Conservation (phyloP, 306 rosid genomes). For the Pterocarpus macrocarpus region DNA sequence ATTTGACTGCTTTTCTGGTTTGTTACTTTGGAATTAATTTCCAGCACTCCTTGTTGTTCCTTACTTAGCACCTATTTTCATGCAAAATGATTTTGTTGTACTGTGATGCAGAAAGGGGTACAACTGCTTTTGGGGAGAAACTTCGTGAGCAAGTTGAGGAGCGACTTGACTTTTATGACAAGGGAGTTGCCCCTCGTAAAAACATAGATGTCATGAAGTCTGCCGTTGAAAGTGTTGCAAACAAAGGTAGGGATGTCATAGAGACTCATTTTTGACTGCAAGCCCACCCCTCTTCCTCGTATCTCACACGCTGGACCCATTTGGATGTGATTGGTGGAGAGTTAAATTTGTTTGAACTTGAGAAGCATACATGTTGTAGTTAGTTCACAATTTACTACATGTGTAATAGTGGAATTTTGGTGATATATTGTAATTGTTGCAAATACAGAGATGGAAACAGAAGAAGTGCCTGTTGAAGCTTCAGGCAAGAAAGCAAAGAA, state of each 20-base stretch:
- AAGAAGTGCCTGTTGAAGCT: slow-evolving; percentile 58
- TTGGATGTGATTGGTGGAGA: not conserved
- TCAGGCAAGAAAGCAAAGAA: slow-evolving; percentile 81
- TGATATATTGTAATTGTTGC: slow-evolving; percentile 32
- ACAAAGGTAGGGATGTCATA: slow-evolving; percentile 59
- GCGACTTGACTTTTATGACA: slow-evolving; percentile 98
- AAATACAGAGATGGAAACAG: slow-evolving; percentile 73
- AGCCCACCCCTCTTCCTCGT: not conserved
- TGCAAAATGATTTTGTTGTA: slow-evolving; percentile 28
- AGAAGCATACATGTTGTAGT: not conserved
- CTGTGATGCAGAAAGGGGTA: slow-evolving; percentile 64
- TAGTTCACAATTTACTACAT: not conserved
- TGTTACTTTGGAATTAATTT: not conserved
- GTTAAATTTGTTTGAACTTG: slow-evolving; percentile 10
- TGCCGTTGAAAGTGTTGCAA: slow-evolving; percentile 73
- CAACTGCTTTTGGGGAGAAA: slow-evolving; percentile 83
- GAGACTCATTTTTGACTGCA: not conserved
- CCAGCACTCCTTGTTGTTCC: not conserved
- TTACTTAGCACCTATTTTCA: not conserved
- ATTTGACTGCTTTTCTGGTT: slow-evolving; percentile 98
- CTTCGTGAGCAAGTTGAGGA: slow-evolving; percentile 99
- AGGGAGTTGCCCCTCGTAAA: slow-evolving; percentile 98
- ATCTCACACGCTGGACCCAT: not conserved
- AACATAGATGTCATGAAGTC: slow-evolving; percentile 96
- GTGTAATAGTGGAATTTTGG: not conserved